Evolutionary conservation across 257 asterid genomes (phyloP), one percentile per base, ranked within the genome.

Genomic region (Gynochthodes officinalis): DNA sequence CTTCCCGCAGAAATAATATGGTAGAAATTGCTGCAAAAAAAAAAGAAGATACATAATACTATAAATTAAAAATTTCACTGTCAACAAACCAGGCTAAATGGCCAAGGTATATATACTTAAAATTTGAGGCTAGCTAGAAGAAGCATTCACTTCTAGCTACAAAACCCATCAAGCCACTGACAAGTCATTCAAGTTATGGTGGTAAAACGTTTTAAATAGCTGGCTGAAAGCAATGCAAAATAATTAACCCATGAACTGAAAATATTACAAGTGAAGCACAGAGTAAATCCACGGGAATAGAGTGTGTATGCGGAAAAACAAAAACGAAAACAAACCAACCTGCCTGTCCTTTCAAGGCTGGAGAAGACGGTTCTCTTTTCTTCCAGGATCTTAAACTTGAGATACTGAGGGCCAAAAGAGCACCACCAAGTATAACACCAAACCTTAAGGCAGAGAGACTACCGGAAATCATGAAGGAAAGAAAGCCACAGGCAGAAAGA

Each of bases 351-450:
- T 85, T 88, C 84, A 90, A 82, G 74, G 85, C 81, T 53, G 84
- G 79, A 61, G 90, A 77, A 76, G 85, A 80, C 15, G 82, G 71
- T 74, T 90, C 88, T 64, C 97, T 89, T 75, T 79, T 88, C 79
- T 79, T 93, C 96, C 95, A 88, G n/a, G 86, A 84, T 85, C 88
- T 85, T 79, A 93, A 84, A 77, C 97, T 93, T 70, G 93, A 76
- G 80, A 90, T 73, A 78, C 98, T 89, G 75, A 93, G 71, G 67
- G 90, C 97, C 86, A 93, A 83, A 77, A 93, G 92, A 50, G 88
- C 33, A 35, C 97, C 93, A 35, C 98, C 98, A 72, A 90, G 97
- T 75, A 90, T 78, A 77, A 90, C 82, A 58, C 97, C 97, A 67
- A 93, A 93, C 75, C 98, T 86, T 74, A 90, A 81, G 70, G 95